phyloP scores from a whole-genome alignment of 495 filamentous ascomycete species.

The Oidiodendron maius region DNA sequence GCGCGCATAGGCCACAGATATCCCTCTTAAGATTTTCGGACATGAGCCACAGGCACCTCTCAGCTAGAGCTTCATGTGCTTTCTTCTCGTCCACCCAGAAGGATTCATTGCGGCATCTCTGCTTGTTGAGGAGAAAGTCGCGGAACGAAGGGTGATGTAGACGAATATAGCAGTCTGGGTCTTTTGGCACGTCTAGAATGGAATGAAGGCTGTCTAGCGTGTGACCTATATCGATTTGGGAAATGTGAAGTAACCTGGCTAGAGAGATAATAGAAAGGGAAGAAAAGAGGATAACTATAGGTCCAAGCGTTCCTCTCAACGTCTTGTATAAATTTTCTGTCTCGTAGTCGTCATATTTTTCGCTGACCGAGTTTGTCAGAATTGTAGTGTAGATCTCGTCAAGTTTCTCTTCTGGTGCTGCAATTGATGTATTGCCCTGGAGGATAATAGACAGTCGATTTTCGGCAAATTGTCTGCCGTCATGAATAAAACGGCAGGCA shows the following conservation, averaged over 20 bases:
- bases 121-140: slow-evolving; percentile 39
- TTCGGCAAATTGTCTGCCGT: slow-evolving; percentile 4
- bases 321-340: background rate
- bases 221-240: slow-evolving; percentile 8
- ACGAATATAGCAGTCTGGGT: slow-evolving; percentile 23
- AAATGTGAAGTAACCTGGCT: slow-evolving; percentile 15
- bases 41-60: slow-evolving; percentile 30
- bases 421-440: background rate
- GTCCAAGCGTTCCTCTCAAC: slow-evolving; percentile 19
- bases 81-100: slow-evolving; percentile 35
- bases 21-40: slow-evolving; percentile 27
- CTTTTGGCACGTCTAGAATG: slow-evolving; percentile 28
- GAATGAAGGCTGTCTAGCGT: slow-evolving; percentile 26
- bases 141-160: slow-evolving; percentile 44
- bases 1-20: slow-evolving; percentile 30
- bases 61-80: slow-evolving; percentile 26
- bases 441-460: background rate
- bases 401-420: slow-evolving; percentile 3
- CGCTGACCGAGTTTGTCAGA: background rate
- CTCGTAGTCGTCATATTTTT: background rate
- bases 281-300: slow-evolving; percentile 24
- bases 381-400: slow-evolving; percentile 4
- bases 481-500: slow-evolving; percentile 5
- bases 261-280: slow-evolving; percentile 26
- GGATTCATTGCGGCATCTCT: slow-evolving; percentile 21